Percentiles rank a stretch among this genome's conserved stretches.
phyloP scores from a whole-genome alignment of 1,139 yeast genomes.

The Suhomyces atakaporum region DNA sequence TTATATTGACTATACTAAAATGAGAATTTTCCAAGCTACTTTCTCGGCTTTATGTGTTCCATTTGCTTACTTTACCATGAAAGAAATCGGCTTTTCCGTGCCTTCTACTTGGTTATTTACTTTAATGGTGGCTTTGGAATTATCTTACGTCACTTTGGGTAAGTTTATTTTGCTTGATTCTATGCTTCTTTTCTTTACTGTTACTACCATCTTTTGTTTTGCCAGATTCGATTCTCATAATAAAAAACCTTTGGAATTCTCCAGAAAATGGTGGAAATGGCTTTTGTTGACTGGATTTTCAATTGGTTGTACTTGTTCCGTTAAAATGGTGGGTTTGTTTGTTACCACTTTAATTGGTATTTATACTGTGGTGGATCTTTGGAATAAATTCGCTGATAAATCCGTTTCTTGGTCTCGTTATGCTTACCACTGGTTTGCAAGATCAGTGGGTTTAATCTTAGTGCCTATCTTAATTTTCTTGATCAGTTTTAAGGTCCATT shows the following conservation, averaged over 20 bases:
- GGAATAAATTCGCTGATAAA: conserved; percentile 67
- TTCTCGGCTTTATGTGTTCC: conserved; percentile 93
- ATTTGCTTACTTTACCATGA: conserved; percentile 87
- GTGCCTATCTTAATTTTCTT: conserved; percentile 65
- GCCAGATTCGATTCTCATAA: conserved; percentile 79
- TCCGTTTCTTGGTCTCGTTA: conserved; percentile 53
- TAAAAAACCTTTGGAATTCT: conserved; percentile 52
- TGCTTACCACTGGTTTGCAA: conserved; percentile 62
- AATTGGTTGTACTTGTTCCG: conserved; percentile 80
- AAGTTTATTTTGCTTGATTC: conserved; percentile 93
- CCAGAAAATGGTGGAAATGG: conserved; percentile 96
- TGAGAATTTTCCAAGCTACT: conserved; percentile 92
- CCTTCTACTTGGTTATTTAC: conserved; percentile 89
- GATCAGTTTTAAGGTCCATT: conserved; percentile 70
- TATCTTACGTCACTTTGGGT: conserved; percentile 84
- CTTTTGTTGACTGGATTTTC: conserved; percentile 70
- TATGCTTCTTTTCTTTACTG: conserved; percentile 92
- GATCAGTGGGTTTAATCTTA: conserved; percentile 59
- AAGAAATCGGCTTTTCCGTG: conserved; percentile 77
- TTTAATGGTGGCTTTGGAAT: conserved; percentile 82
- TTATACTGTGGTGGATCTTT: conserved; percentile 71
- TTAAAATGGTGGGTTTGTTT: conserved; percentile 82
- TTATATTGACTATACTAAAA: conserved; percentile 79
- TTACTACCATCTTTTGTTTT: conserved; percentile 75
- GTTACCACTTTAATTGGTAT: conserved; percentile 76